Base-by-base conservation (phyloP, 2,329 filamentous ascomycete species). In the Colletotrichum agaves region DNA sequence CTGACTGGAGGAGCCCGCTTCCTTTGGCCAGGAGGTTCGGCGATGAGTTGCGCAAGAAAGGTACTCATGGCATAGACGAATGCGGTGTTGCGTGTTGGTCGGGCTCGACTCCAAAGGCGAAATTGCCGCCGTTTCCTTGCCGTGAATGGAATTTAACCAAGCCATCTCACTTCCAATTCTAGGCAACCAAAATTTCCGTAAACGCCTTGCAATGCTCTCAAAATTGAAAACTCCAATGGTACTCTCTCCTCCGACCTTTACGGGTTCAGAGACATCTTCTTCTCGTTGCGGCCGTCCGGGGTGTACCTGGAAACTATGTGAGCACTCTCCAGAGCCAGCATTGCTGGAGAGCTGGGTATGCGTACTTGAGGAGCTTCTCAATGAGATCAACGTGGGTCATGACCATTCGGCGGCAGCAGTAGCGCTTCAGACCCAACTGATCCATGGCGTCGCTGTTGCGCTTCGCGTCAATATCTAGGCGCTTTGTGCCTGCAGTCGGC, bases 341-440 rank as follows among this genome's bases (percentile, higher is more conserved):
- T 35, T 37, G 19, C 59, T 23, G 21, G 13, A 39, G 43, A n/a
- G 27, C 3, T 21, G 31, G 2, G 19, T 21, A 8, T 33, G 62
- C 88, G 74, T 90, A 97, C 93, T 95, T 93, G 72, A 99, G 89
- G 57, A 99, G 89, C 83, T 99, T 99, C 86, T 99, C 96, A 74
- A 99, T 98, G 70, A 99, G 86, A 79, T 99, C 96, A 75, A 99
- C 96, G 82, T 99, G 96, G 68, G 96, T 99, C 92, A 99, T 98
- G 80, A 99, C 90, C 96, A 99, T 99, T 76, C 96, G 92, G 74
- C 96, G 93, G 84, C 96, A 99, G 88, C 96, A 99, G 85, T 99
- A 99, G 74, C 96, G 90, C 82, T 93, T 95, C 76, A 97, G 91
- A 63, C 94, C 94, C 60, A 99, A 90, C 78, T 94, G 88, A 80